Evolutionary conservation across 371 early-diverging fungal species (phyloP), one percentile per base, ranked within the genome.

Genomic region (Zychaea mexicana): DNA sequence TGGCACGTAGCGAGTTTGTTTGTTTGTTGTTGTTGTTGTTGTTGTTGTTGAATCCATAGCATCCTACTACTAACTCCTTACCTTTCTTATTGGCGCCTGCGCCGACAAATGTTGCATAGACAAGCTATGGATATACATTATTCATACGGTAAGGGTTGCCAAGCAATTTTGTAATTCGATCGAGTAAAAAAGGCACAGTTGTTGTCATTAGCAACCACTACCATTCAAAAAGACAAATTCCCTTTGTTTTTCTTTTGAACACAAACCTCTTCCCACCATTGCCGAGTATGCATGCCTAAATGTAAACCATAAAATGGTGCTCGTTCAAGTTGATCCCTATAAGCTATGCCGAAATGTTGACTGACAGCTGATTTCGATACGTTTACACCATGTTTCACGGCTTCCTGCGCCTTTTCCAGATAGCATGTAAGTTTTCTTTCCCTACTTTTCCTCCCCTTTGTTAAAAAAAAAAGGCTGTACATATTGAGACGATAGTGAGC

Each of bases 181-280:
- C 24, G n/a, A 47, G 49, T 13, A 32, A 57, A 30, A 12, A 31
- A 22, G 3, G 19, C 13, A 39, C 2, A 28, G 54, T 32, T 38
- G 49, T 49, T 49, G 49, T 49, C 22, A 49, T 22, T 49, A 12
- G 46, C 46, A 13, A 13, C 46, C n/a, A 46, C 36, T 17, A 49
- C 57, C 57, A 28, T 13, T n/a, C 52, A 31, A n/a, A n/a, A n/a
- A n/a, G n/a, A n/a, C n/a, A n/a, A n/a, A n/a, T n/a, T n/a, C n/a
- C n/a, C n/a, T n/a, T n/a, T n/a, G n/a, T n/a, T n/a, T n/a, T n/a
- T n/a, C n/a, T 36, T 36, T 36, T 15, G 38, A 36, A 36, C 7
- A 28, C 22, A 22, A 61, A 71, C 76, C 60, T 82, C 71, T 67
- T 70, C 67, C 82, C 82, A 82, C 82, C 82, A 82, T 47, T 24